A percentile compares a stretch with the other conserved stretches of the same genome.
Evolutionary conservation across 108 stramenopile genomes (phyloP).

Genomic region (Nitzschia sp.): DNA sequence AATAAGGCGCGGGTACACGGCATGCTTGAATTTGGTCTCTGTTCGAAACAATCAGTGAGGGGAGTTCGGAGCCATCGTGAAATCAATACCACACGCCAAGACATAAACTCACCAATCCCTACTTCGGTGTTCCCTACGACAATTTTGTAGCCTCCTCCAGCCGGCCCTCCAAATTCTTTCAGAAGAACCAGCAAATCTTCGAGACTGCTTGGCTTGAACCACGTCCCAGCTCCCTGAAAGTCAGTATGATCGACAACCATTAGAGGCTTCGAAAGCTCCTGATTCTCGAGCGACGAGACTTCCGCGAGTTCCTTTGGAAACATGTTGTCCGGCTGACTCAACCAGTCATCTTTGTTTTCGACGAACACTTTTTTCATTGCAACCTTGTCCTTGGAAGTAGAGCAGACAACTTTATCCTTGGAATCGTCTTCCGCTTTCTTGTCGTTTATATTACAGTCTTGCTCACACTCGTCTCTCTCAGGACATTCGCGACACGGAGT

Average conservation of each 20-base stretch:
- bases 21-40: conserved; percentile 85
- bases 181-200: conserved; percentile 71
- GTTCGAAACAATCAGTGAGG: background rate
- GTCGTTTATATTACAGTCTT: conserved; percentile 70
- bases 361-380: conserved; percentile 40
- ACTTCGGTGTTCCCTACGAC: conserved; percentile 96
- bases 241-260: conserved; percentile 63
- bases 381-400: conserved; percentile 61
- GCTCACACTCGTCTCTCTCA: conserved; percentile 62
- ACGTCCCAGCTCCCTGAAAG: conserved; percentile 75
- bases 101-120: conserved; percentile 61
- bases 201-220: conserved; percentile 87
- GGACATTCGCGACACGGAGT: conserved; percentile 75
- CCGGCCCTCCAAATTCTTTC: conserved; percentile 54
- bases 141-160: conserved; percentile 69
- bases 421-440: conserved; percentile 27
- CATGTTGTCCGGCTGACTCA: conserved; percentile 63
- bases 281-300: conserved; percentile 16
- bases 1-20: conserved; percentile 69
- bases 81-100: no score
- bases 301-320: conserved; percentile 66
- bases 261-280: conserved; percentile 53
- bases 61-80: no score
- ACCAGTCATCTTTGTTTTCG: conserved; percentile 47
- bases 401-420: conserved; percentile 32